Evolutionary conservation across 495 filamentous ascomycete genomes (phyloP).

Genomic region (Penicillium egyptiacum): DNA sequence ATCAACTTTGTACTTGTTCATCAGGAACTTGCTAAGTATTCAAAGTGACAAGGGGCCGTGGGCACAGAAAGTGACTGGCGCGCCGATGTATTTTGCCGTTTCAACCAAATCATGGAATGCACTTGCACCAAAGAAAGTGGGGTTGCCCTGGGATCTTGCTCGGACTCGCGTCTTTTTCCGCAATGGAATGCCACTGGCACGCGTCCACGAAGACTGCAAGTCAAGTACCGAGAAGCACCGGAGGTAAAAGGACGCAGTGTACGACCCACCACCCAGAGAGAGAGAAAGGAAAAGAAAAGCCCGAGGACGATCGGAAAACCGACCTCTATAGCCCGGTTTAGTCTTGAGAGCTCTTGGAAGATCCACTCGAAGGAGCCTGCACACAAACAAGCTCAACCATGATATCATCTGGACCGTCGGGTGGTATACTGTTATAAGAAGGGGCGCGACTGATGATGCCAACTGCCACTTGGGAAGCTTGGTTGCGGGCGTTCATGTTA

Average conservation of each 20-base stretch:
- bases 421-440: conserved; percentile 29
- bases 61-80: neutral
- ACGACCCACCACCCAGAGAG: neutral
- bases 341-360: conserved; percentile 21
- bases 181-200: neutral
- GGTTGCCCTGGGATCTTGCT: neutral
- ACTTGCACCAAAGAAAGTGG: neutral
- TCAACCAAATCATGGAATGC: neutral
- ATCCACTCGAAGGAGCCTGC: conserved; percentile 33
- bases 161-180: no score
- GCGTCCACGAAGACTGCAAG: neutral
- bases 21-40: neutral
- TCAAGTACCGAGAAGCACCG: neutral
- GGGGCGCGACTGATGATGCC: conserved; percentile 44
- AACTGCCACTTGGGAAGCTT: conserved; percentile 44
- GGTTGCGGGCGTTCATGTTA: conserved; percentile 35
- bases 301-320: conserved; percentile 1
- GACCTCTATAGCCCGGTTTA: conserved; percentile 1
- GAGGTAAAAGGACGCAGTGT: neutral
- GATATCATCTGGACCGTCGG: conserved; percentile 33
- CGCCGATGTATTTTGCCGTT: neutral
- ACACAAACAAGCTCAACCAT: conserved; percentile 43
- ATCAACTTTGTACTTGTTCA: neutral
- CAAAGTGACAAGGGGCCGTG: neutral
- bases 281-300: neutral